Base-by-base conservation (phyloP, 129 eudicot species). In the Flaveria linearis region DNA sequence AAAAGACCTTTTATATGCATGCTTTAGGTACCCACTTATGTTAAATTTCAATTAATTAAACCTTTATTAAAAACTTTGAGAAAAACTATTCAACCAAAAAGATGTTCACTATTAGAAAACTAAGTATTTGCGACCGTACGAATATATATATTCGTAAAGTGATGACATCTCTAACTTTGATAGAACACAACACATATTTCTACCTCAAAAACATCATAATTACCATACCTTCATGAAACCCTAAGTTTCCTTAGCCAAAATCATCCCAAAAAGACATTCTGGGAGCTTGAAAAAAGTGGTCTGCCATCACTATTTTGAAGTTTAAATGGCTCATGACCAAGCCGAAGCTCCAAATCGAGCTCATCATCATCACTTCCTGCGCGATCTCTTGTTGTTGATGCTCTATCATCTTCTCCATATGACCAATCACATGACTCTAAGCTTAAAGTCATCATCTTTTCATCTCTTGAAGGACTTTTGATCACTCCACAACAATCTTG, bases 271-370 rank as follows among this genome's bases (percentile, higher is more conserved):
- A 23, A 42, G 55, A 79, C 67, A 62, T 41, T 20, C 14, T 13
- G 43, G 77, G 58, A 55, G 46, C 61, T 8, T 68, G 20, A 42
- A 69, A 57, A 42, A 16, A 18, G 36, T 39, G 57, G 68, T 53
- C 52, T 45, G 1, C 41, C 65, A 60, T 79, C 36, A 62, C 73
- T 66, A 43, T 11, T 22, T 47, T 63, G 49, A 53, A 72, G 13
- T 22, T 61, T 9, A 14, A 42, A 60, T 28, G 82, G 82, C 82
- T 85, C 71, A 41, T 86, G 81, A 12, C 97, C 95, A 72, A 91
- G 97, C 65, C 97, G 87, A 72, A 91, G 97, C 87, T 91, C 97
- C 86, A 91, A 86, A 80, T 91, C 97, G 39, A 88, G 46, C 62
- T 66, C 85, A 57, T 71, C 85, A 41, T 76, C 80, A 64, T 61